Evolutionary conservation across 768 basidiomycete genomes (phyloP).

Genomic region (Rhodotorula diobovata): DNA sequence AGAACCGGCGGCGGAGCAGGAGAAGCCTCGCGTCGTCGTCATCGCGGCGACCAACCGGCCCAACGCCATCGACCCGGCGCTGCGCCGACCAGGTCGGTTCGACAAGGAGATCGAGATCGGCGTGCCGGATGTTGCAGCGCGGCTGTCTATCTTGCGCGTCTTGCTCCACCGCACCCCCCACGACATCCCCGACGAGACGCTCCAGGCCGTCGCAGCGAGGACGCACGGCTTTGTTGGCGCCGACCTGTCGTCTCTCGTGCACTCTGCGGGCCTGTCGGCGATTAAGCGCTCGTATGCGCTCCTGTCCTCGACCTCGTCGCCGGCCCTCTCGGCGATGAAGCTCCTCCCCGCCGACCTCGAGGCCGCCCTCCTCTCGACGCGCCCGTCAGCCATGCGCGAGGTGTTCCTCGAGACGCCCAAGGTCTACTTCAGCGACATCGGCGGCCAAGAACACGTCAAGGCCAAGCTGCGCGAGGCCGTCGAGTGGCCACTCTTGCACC

Average conservation of each 20-base stretch:
- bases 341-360: constrained; percentile 63
- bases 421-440: constrained; percentile 79
- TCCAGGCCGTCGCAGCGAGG: constrained; percentile 61
- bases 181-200: constrained; percentile 58
- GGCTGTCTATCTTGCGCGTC: constrained; percentile 79
- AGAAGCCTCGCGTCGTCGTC: constrained; percentile 66
- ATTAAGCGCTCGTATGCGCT: constrained; percentile 61
- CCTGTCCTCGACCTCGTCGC: constrained; percentile 49
- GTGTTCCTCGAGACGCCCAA: constrained; percentile 81
- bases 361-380: constrained; percentile 67
- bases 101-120: constrained; percentile 96
- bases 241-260: constrained; percentile 83
- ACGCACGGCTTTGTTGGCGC: constrained; percentile 98
- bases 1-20: constrained; percentile 17
- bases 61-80: constrained; percentile 89
- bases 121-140: constrained; percentile 79
- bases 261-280: constrained; percentile 84
- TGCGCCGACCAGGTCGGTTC: constrained; percentile 82
- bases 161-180: constrained; percentile 77
- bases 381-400: constrained; percentile 91
- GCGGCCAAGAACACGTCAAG: constrained; percentile 75
- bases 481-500: constrained; percentile 89
- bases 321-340: constrained; percentile 44
- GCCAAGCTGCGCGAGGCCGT: constrained; percentile 83
- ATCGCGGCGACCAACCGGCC: constrained; percentile 94